Conservation (phyloP, 768 basidiomycete genomes). For the Suillus subluteus region DNA sequence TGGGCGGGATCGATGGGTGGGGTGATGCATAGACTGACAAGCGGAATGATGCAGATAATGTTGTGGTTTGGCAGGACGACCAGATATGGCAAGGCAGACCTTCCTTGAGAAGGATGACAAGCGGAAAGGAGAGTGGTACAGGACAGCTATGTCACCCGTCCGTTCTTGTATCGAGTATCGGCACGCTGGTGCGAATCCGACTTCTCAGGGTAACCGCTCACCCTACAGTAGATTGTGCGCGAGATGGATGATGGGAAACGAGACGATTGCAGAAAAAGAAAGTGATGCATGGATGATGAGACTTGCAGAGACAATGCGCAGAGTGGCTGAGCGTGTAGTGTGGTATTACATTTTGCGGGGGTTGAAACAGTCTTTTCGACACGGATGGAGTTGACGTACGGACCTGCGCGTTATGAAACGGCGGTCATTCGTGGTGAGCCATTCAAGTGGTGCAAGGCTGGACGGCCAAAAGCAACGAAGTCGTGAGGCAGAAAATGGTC, state of each 20-base stretch:
- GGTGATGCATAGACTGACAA: conserved; percentile 61
- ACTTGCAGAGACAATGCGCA: conserved; percentile 66
- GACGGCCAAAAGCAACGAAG: conserved; percentile 78
- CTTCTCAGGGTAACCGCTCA: conserved; percentile 15
- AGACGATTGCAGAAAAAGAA: conserved; percentile 66
- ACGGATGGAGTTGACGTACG: conserved; percentile 42
- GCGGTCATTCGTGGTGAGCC: conserved; percentile 56
- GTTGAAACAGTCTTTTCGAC: conserved; percentile 56
- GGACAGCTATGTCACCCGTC: conserved; percentile 7
- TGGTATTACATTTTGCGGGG: conserved; percentile 78
- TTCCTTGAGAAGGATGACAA: conserved; percentile 19
- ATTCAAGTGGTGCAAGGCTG: conserved; percentile 79
- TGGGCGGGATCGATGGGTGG: conserved; percentile 41
- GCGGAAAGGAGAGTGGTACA: conserved; percentile 8
- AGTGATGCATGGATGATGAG: conserved; percentile 68
- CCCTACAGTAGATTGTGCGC: conserved; percentile 46
- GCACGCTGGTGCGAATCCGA: conserved; percentile 19
- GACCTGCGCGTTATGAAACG: conserved; percentile 51
- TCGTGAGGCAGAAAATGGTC: conserved; percentile 83
- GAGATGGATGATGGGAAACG: conserved; percentile 44
- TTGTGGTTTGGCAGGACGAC: conserved; percentile 31
- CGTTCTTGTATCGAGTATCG: conserved; percentile 23
- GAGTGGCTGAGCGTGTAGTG: conserved; percentile 62
- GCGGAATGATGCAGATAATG: conserved; percentile 44
- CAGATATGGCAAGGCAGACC: conserved; percentile 20